A percentile compares a stretch with the other conserved stretches of the same genome.
These are phyloP conservation scores for Glycine soja DNA, from an alignment of 306 rosid genomes.

Conservation along the genomic window DNA sequence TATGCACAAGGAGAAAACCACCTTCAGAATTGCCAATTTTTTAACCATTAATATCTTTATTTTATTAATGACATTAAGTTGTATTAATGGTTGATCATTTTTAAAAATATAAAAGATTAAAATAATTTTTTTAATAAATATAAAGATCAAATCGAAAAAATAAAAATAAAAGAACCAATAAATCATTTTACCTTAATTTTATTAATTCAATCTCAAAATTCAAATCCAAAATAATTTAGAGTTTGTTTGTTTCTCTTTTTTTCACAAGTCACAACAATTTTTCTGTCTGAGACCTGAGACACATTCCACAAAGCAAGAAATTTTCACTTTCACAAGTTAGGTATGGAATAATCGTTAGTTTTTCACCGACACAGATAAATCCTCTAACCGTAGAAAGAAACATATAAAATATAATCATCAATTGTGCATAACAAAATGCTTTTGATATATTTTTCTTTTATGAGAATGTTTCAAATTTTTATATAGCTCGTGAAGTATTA, in stretches of 20 bases:
- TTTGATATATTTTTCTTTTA: background rate
- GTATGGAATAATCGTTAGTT: background rate
- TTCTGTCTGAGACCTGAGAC: background rate
- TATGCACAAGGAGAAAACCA: too few species aligned
- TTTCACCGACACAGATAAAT: conserved; percentile 3
- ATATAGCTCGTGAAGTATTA: background rate
- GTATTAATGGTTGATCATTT: too few species aligned
- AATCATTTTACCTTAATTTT: background rate
- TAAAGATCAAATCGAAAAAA: too few species aligned
- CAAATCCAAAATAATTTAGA: background rate
- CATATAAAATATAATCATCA: background rate
- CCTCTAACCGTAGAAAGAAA: background rate
- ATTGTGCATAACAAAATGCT: background rate
- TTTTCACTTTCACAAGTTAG: background rate
- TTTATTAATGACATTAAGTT: too few species aligned
- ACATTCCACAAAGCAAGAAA: background rate
- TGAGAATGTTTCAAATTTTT: background rate
- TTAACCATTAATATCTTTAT: too few species aligned
- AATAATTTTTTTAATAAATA: too few species aligned
- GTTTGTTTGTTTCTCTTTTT: background rate
- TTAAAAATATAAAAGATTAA: too few species aligned
- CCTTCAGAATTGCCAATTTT: too few species aligned
- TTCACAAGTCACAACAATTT: background rate
- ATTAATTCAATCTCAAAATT: background rate
- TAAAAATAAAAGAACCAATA: too few species aligned